Evolutionary conservation across 257 asterid species (phyloP).

Genomic region (Gynochthodes officinalis): DNA sequence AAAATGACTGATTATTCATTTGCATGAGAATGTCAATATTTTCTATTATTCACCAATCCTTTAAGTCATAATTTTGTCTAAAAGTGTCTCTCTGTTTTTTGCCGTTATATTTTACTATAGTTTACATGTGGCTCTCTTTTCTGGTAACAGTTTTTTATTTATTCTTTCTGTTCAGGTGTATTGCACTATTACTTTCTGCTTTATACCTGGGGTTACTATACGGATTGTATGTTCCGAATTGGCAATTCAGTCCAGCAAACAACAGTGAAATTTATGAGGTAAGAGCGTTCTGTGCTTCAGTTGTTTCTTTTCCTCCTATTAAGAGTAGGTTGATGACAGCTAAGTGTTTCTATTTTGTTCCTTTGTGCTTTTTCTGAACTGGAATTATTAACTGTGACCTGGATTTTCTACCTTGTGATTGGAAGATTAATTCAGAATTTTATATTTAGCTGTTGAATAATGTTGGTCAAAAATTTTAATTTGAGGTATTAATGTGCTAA

Average conservation of each 20-base stretch:
- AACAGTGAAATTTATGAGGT: constrained; percentile 50
- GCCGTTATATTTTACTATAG: neutral
- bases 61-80: neutral
- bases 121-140: neutral
- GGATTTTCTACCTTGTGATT: neutral
- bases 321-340: neutral
- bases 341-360: neutral
- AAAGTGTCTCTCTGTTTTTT: neutral
- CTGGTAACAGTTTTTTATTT: neutral
- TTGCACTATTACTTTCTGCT: constrained; percentile 40
- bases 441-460: neutral
- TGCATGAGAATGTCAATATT: neutral
- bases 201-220: constrained; percentile 53
- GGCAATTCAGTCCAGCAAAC: constrained; percentile 48
- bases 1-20: neutral
- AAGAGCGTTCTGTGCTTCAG: constrained; percentile 12
- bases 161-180: constrained; percentile 44
- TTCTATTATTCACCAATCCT: neutral
- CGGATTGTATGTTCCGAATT: constrained; percentile 75
- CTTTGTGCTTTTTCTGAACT: neutral
- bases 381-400: neutral
- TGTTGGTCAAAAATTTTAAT: neutral
- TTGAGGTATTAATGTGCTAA: neutral
- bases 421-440: neutral
- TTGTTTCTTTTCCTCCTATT: constrained; percentile 1